These are phyloP conservation scores for Paspalum notatum DNA, from an alignment of 176 grass and related monocot species.

Conservation along the genomic window DNA sequence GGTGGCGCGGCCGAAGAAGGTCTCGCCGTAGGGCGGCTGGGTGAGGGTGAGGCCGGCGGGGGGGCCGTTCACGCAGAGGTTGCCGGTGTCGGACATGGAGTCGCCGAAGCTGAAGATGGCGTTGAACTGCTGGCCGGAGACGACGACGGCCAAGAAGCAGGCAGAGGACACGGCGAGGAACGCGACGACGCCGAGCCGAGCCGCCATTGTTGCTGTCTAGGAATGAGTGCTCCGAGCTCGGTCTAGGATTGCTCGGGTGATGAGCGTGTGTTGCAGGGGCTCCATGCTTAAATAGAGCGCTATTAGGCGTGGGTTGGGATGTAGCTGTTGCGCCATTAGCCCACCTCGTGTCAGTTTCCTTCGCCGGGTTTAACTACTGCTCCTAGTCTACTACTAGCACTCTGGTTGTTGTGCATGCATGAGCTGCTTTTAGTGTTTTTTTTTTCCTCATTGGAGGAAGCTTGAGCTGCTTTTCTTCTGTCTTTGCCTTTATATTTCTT, in stretches of 20 bases:
- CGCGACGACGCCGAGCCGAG: conserved; percentile 23
- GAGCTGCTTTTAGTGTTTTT: neutral
- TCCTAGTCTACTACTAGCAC: neutral
- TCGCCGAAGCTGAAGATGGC: conserved; percentile 90
- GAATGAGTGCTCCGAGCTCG: neutral
- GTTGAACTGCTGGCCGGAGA: conserved; percentile 68
- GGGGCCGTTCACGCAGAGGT: conserved; percentile 70
- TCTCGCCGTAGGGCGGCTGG: conserved; percentile 76
- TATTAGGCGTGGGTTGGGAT: conserved; percentile 31
- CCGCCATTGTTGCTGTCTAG: conserved; percentile 41
- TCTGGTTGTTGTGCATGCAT: conserved; percentile 44
- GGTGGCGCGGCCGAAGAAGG: conserved; percentile 80
- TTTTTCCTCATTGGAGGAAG: neutral
- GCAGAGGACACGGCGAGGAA: conserved; percentile 22
- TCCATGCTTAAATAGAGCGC: conserved; percentile 36
- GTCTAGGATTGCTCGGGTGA: neutral
- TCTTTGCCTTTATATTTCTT: neutral
- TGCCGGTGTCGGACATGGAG: conserved; percentile 91
- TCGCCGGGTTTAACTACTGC: neutral
- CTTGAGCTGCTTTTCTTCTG: neutral
- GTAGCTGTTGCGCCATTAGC: conserved; percentile 56
- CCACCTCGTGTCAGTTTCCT: conserved; percentile 30
- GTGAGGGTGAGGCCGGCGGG: conserved; percentile 69
- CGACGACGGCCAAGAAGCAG: conserved; percentile 38
- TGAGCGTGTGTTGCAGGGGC: neutral